A percentile compares a stretch with the other conserved stretches of the same genome.
phyloP scores from a whole-genome alignment of 2,329 filamentous ascomycete species.

The Arthrobotrys entomopaga region DNA sequence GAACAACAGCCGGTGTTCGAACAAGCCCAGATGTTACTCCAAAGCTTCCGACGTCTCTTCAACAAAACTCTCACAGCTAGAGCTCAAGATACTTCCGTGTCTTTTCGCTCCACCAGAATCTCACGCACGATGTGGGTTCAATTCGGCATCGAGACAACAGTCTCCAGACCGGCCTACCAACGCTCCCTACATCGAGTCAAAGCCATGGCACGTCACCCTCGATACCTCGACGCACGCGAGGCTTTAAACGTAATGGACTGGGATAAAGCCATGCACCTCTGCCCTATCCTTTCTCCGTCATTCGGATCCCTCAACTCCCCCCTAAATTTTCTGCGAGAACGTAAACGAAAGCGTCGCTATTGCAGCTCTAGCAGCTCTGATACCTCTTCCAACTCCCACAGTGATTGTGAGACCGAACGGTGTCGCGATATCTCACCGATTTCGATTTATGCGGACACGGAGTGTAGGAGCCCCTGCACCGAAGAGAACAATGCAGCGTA shows the following conservation, averaged over 20 bases:
- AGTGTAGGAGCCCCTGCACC: slow-evolving; percentile 17
- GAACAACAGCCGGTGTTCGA: slow-evolving; percentile 9
- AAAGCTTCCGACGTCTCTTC: neutral
- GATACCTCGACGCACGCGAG: neutral
- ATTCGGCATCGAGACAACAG: neutral
- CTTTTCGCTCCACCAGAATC: neutral
- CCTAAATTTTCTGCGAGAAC: neutral
- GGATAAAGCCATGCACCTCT: neutral
- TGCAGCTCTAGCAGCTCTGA: neutral
- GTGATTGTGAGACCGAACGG: too few relatives aligned
- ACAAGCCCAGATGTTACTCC: slow-evolving; percentile 1
- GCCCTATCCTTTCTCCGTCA: neutral
- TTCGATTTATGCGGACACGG: slow-evolving; percentile 28
- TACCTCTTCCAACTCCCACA: neutral
- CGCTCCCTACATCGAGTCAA: neutral
- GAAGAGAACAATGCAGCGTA: slow-evolving; percentile 15
- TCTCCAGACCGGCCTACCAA: neutral
- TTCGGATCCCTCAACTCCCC: neutral
- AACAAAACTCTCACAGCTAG: neutral
- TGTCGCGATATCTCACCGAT: too few relatives aligned
- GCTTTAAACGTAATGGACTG: neutral
- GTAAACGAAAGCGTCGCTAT: neutral
- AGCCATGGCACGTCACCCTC: neutral
- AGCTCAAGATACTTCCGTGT: neutral
- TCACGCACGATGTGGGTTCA: neutral